These are phyloP conservation scores for Fusarium nelsonii DNA, from an alignment of 2,329 filamentous ascomycete genomes.

Conservation along the genomic window DNA sequence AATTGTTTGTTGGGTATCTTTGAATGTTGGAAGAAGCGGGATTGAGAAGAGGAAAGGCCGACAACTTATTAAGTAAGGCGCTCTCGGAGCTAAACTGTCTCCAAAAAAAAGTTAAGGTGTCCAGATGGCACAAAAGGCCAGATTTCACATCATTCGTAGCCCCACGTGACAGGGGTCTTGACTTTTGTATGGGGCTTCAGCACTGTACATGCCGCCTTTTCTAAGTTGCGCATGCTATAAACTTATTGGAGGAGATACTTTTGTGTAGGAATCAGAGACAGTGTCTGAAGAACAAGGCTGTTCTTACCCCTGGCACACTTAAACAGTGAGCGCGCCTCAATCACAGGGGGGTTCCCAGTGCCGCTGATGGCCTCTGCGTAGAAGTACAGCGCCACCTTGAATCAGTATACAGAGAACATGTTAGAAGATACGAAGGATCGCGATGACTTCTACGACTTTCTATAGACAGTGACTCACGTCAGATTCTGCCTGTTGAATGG, in stretches of 20 bases:
- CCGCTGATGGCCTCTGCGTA: constrained; percentile 14
- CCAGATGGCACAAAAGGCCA: constrained; percentile 63
- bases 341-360: neutral
- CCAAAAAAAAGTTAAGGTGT: constrained; percentile 59
- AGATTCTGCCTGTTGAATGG: constrained; percentile 2
- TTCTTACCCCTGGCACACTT: constrained; percentile 29
- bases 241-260: constrained; percentile 3
- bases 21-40: constrained; percentile 48
- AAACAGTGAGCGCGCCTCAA: constrained; percentile 32
- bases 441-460: constrained; percentile 33
- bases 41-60: constrained; percentile 48
- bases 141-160: constrained; percentile 57
- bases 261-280: constrained; percentile 20
- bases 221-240: neutral
- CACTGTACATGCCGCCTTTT: constrained; percentile 42
- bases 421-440: constrained; percentile 16
- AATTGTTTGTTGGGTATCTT: constrained; percentile 51
- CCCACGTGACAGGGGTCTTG: constrained; percentile 52
- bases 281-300: constrained; percentile 39
- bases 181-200: neutral
- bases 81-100: constrained; percentile 19
- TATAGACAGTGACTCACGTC: constrained; percentile 32
- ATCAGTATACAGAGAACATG: constrained; percentile 5
- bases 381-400: constrained; percentile 12
- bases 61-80: constrained; percentile 54